Conservation (phyloP, 768 basidiomycete genomes). For the Tulasnella sp. region DNA sequence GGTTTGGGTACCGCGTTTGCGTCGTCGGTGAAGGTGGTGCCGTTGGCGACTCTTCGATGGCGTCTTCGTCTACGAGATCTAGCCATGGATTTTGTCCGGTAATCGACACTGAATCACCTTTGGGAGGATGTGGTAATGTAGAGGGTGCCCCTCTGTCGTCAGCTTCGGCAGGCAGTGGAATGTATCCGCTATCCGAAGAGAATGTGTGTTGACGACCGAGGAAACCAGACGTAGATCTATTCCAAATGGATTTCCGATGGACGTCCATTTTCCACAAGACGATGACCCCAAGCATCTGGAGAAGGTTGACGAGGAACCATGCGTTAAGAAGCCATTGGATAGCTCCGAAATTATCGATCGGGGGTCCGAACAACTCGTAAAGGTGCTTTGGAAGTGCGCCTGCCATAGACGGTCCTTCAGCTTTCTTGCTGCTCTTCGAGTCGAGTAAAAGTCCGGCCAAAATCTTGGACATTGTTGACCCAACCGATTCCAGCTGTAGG, state of each 20-base stretch:
- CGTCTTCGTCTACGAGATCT: not conserved
- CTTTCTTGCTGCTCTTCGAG: constrained; percentile 26
- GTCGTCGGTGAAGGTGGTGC: not conserved
- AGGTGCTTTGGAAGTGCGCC: not conserved
- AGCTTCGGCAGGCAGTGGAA: not conserved
- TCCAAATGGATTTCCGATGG: constrained; percentile 26
- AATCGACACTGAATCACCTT: not conserved
- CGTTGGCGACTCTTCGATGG: not conserved
- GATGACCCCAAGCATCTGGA: constrained; percentile 43
- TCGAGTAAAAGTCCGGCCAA: constrained; percentile 60
- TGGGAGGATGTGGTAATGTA: not conserved
- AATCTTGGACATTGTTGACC: constrained; percentile 59
- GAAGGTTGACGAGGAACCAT: constrained; percentile 44
- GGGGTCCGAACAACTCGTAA: not conserved
- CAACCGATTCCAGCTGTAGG: constrained; percentile 56
- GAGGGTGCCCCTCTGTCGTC: not conserved
- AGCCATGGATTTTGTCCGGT: not conserved
- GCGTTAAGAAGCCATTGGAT: constrained; percentile 44
- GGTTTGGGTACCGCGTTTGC: not conserved
- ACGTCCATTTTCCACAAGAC: constrained; percentile 38
- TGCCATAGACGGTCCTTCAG: constrained; percentile 11
- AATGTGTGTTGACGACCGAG: not conserved
- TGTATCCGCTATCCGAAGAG: not conserved
- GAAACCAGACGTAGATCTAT: too few species aligned
- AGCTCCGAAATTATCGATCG: constrained; percentile 24